Conservation (phyloP, 2,329 filamentous ascomycete genomes). For the Didymosphaeria variabile region DNA sequence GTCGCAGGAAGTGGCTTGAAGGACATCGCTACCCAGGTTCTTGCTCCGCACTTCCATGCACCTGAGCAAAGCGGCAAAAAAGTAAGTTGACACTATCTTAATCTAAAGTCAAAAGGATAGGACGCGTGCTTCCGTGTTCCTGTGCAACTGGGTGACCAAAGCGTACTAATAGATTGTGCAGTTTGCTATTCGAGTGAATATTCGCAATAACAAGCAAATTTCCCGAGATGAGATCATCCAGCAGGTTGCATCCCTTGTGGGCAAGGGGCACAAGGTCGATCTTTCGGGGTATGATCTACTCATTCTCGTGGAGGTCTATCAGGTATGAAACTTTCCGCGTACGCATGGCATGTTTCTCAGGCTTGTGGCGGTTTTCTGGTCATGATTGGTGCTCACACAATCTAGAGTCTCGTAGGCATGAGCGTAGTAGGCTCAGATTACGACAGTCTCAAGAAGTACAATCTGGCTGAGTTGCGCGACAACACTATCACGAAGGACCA, state of each 20-base stretch:
- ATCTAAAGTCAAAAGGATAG: slow-evolving; percentile 16
- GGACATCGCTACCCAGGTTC: slow-evolving; percentile 69
- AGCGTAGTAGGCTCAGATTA: slow-evolving; percentile 80
- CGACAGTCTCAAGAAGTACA: slow-evolving; percentile 78
- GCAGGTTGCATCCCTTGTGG: slow-evolving; percentile 72
- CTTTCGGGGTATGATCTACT: slow-evolving; percentile 80
- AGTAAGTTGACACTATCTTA: slow-evolving; percentile 51
- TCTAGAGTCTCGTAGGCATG: slow-evolving; percentile 77
- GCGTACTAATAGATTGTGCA: slow-evolving; percentile 45
- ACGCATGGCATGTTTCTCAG: slow-evolving; percentile 14
- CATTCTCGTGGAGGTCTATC: slow-evolving; percentile 81
- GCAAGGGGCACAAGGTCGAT: slow-evolving; percentile 76
- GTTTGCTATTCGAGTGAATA: slow-evolving; percentile 86
- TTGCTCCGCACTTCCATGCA: slow-evolving; percentile 70
- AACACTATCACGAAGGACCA: slow-evolving; percentile 42
- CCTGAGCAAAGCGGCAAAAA: slow-evolving; percentile 60
- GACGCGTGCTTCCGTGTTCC: slow-evolving; percentile 19
- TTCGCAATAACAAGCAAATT: slow-evolving; percentile 76
- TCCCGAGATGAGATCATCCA: slow-evolving; percentile 76
- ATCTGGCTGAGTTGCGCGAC: slow-evolving; percentile 76
- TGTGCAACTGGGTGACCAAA: slow-evolving; percentile 22
- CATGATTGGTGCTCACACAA: slow-evolving; percentile 26
- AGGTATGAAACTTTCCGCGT: slow-evolving; percentile 63
- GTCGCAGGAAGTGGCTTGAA: slow-evolving; percentile 74
- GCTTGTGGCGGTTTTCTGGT: slow-evolving; percentile 13